A percentile compares a stretch with the other conserved stretches of the same genome.
Evolutionary conservation across 768 basidiomycete genomes (phyloP).

Genomic region (Termitomyces sp.): DNA sequence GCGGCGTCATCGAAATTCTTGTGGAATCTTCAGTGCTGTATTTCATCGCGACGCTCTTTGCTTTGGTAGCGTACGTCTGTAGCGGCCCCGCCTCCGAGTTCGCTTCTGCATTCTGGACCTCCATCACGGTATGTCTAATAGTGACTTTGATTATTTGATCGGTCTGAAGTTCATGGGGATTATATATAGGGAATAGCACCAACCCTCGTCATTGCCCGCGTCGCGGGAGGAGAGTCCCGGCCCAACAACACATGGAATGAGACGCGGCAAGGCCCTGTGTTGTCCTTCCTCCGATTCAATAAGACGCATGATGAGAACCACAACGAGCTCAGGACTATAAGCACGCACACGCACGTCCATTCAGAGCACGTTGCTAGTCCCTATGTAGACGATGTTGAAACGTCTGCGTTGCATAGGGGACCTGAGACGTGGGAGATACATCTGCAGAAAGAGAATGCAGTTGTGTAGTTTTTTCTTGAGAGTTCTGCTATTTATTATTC

Average conservation of each 20-base stretch:
- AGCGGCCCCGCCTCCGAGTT: conserved; percentile 15
- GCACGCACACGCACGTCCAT: not conserved
- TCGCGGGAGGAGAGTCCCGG: conserved; percentile 11
- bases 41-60: conserved; percentile 15
- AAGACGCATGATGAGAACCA: not conserved
- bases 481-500: not conserved
- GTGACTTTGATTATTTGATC: not conserved
- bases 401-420: not conserved
- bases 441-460: not conserved
- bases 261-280: not conserved
- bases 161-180: not conserved
- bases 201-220: conserved; percentile 14
- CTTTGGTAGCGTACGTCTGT: conserved; percentile 9
- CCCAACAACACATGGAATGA: conserved; percentile 13
- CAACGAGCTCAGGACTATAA: conserved; percentile 1
- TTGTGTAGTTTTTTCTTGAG: not conserved
- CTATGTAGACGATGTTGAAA: conserved; percentile 3
- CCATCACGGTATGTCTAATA: conserved; percentile 9
- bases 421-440: conserved; percentile 4
- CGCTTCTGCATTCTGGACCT: conserved; percentile 16
- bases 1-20: conserved; percentile 14
- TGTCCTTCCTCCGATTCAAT: conserved; percentile 14
- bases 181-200: conserved; percentile 12
- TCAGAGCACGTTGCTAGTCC: not conserved
- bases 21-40: conserved; percentile 14